These are phyloP conservation scores for Entomortierella chlamydospora DNA, from an alignment of 192 early-diverging fungal species.

Conservation along the genomic window DNA sequence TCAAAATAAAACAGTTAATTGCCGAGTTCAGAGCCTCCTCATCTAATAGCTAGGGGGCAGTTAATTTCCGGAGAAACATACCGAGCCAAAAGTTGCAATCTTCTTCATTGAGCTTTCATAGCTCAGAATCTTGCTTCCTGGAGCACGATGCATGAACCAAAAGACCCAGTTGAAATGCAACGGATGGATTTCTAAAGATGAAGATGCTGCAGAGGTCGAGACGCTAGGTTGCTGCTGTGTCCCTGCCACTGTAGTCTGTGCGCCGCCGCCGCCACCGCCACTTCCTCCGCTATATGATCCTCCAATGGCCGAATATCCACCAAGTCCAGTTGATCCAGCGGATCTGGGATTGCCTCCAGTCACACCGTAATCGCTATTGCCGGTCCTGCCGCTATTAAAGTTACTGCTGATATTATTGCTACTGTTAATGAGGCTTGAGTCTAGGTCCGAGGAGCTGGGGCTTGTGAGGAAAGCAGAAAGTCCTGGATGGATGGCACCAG, in stretches of 20 bases:
- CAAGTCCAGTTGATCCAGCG: not conserved
- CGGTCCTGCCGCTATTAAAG: not conserved
- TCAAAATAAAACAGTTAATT: not conserved
- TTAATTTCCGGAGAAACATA: slow-evolving; percentile 30
- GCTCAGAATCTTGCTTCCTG: slow-evolving; percentile 85
- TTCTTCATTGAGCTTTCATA: slow-evolving; percentile 90
- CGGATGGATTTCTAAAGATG: slow-evolving; percentile 63
- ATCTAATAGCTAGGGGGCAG: not conserved
- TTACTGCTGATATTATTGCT: not conserved
- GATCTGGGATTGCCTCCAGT: slow-evolving; percentile 3
- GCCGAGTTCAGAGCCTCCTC: not conserved
- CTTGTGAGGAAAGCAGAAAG: slow-evolving; percentile 43
- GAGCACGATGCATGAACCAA: slow-evolving; percentile 94
- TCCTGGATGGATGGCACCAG: slow-evolving; percentile 29
- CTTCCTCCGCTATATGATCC: not conserved
- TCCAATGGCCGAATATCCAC: not conserved
- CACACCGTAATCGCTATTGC: slow-evolving; percentile 5
- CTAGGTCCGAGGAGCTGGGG: slow-evolving; percentile 1
- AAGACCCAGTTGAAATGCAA: slow-evolving; percentile 89
- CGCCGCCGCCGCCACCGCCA: slow-evolving; percentile 3
- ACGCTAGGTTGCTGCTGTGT: not conserved
- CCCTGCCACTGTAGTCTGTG: not conserved
- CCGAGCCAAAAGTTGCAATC: slow-evolving; percentile 81
- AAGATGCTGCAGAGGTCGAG: not conserved
- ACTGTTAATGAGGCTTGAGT: not conserved